Conservation (phyloP, 805 yeast genomes). For the Metschnikowia reukaufii region DNA sequence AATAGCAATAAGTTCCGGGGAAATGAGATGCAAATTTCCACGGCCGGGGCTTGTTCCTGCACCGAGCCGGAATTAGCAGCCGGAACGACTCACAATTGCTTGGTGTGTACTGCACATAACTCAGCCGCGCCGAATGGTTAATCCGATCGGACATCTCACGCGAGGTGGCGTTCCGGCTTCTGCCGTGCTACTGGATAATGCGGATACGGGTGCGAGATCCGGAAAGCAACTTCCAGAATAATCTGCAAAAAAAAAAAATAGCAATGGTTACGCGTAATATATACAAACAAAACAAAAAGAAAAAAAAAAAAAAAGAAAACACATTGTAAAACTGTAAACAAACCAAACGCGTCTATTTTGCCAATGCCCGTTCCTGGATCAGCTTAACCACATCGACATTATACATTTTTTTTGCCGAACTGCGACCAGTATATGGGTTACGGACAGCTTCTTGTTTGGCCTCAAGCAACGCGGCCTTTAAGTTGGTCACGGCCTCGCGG, state of each 20-base stretch:
- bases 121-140: not conserved
- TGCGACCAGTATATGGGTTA: conserved; percentile 40
- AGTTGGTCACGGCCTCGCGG: conserved; percentile 29
- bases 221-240: not conserved
- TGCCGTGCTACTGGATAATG: not conserved
- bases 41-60: not conserved
- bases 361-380: not conserved
- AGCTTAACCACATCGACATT: conserved; percentile 9
- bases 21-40: not conserved
- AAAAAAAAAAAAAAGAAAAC: not conserved
- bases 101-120: not conserved
- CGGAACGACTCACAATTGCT: too few relatives aligned
- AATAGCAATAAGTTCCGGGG: not conserved
- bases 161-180: not conserved
- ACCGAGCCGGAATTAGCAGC: conserved; percentile 8
- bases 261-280: not conserved
- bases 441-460: conserved; percentile 52
- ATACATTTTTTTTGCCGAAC: conserved; percentile 8
- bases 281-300: not conserved
- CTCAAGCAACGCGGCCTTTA: conserved; percentile 56
- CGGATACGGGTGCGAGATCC: not conserved
- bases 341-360: not conserved
- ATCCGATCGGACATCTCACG: conserved; percentile 6
- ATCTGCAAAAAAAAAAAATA: too few relatives aligned
- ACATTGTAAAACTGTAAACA: not conserved